These are phyloP conservation scores for Claviceps sp. DNA, from an alignment of 2,329 filamentous ascomycete genomes.

Conservation along the genomic window DNA sequence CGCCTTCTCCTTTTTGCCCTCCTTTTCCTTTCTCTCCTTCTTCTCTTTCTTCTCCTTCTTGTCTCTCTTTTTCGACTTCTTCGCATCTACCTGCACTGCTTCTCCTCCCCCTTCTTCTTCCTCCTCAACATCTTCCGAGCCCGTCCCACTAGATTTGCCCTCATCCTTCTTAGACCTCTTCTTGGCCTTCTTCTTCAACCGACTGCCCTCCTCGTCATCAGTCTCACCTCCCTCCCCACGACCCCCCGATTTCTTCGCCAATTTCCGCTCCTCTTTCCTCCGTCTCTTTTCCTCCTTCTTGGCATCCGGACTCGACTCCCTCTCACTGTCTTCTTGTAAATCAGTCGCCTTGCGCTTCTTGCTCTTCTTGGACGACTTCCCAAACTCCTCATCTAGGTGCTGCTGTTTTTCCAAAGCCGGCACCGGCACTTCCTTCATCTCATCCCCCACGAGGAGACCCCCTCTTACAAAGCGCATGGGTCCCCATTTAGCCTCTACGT, in stretches of 20 bases:
- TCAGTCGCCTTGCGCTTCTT: slow-evolving; percentile 37
- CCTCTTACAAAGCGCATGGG: slow-evolving; percentile 76
- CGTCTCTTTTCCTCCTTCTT: slow-evolving; percentile 23
- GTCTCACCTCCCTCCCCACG: slow-evolving; percentile 9
- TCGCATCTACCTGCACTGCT: slow-evolving; percentile 11
- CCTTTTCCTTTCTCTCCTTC: background rate
- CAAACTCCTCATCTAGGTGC: slow-evolving; percentile 11
- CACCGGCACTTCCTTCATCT: slow-evolving; percentile 29
- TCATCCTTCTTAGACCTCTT: slow-evolving; percentile 21
- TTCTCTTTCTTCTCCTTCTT: slow-evolving; percentile 18
- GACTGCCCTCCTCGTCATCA: slow-evolving; percentile 20
- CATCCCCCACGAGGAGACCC: slow-evolving; percentile 52
- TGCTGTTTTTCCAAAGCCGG: slow-evolving; percentile 3
- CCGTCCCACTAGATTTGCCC: slow-evolving; percentile 11
- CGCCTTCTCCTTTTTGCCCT: slow-evolving; percentile 22
- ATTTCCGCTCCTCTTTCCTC: slow-evolving; percentile 22
- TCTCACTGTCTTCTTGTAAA: slow-evolving; percentile 13
- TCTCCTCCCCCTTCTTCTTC: slow-evolving; percentile 6
- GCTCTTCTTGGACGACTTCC: slow-evolving; percentile 25
- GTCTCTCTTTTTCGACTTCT: slow-evolving; percentile 24
- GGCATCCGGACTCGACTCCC: slow-evolving; percentile 3
- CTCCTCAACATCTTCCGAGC: slow-evolving; percentile 11
- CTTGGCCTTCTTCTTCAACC: slow-evolving; percentile 27
- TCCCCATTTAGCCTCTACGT: slow-evolving; percentile 64
- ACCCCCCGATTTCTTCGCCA: slow-evolving; percentile 14